Evolutionary conservation across 768 basidiomycete species (phyloP), one percentile per base, ranked within the genome.

Genomic region (Tephrocybe sp.): DNA sequence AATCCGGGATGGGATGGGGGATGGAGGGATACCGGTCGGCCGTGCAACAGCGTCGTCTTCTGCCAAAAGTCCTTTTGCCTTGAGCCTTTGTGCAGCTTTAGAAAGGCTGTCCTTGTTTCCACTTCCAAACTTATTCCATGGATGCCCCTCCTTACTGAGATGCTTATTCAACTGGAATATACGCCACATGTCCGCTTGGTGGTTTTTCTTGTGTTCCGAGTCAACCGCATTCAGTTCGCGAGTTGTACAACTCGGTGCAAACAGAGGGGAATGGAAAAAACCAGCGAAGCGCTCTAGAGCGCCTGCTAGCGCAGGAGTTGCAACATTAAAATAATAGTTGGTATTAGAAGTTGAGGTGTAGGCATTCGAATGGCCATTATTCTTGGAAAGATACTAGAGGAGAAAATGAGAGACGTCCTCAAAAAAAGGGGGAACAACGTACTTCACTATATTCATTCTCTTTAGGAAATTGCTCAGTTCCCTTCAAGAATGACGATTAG

Each of bases 371-470:
- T 55, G 58, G 13, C 94, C 93, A 53, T 92, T 88, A 57, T 90
- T 88, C 69, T 87, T 89, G 52, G 87, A 74, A 16, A 91, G 74
- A 62, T 80, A 90, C 86, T 90, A 49, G 0, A 47, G n/a, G 20
- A 34, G 35, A 40, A 13, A 44, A 40, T 41, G 52, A 48, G 48
- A 52, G 45, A 55, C 55, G 39, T 9, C 5, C 51, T n/a, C 47
- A 42, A n/a, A 43, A 11, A 5, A 39, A 23, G 14, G 16, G 11
- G 14, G 26, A 30, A 38, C 7, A 7, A 58, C 71, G 26, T 52
- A 87, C 90, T 72, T 94, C 87, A 32, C 84, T 86, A 67, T 98
- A 99, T 56, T 95, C 97, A 62, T 97, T 98, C 67, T 99, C 97
- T 49, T 80, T 77, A 3, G 93, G 92, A 67, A 85, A 96, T 65